phyloP scores from a whole-genome alignment of 140 eudicot genomes.

The Anethum foeniculum region DNA sequence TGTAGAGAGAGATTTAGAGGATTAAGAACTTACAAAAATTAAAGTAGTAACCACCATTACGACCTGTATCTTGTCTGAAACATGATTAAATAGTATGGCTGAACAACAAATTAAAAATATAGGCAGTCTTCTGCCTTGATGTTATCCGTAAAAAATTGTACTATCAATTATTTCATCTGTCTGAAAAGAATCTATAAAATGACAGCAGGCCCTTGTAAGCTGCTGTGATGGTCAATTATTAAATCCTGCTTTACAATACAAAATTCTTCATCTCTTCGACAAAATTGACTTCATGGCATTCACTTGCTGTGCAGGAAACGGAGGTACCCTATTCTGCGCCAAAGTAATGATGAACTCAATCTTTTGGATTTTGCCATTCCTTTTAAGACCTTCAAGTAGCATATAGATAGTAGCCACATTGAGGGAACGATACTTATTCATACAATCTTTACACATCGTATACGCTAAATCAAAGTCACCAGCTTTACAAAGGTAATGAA shows the following conservation, averaged over 20 bases:
- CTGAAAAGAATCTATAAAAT: conserved; percentile 19
- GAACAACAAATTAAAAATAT: conserved; percentile 30
- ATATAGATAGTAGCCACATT: conserved; percentile 46
- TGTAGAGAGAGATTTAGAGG: not conserved
- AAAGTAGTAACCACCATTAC: conserved; percentile 16
- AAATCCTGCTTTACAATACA: not conserved
- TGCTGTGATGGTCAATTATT: not conserved
- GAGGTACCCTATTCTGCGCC: conserved; percentile 58
- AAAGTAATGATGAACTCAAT: conserved; percentile 42
- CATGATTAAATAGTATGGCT: conserved; percentile 3
- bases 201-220: conserved; percentile 10
- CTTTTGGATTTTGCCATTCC: conserved; percentile 37
- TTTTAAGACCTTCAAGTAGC: conserved; percentile 53
- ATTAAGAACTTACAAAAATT: conserved; percentile 14
- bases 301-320: conserved; percentile 36
- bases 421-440: conserved; percentile 64
- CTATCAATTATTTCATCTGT: conserved; percentile 15
- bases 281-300: conserved; percentile 41
- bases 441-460: conserved; percentile 59
- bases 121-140: conserved; percentile 18
- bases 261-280: conserved; percentile 26
- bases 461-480: conserved; percentile 68
- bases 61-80: conserved; percentile 22
- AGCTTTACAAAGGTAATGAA: conserved; percentile 61
- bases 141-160: conserved; percentile 17